phyloP scores from a whole-genome alignment of 352 stramenopile species.

The Phytophthora pluvialis region DNA sequence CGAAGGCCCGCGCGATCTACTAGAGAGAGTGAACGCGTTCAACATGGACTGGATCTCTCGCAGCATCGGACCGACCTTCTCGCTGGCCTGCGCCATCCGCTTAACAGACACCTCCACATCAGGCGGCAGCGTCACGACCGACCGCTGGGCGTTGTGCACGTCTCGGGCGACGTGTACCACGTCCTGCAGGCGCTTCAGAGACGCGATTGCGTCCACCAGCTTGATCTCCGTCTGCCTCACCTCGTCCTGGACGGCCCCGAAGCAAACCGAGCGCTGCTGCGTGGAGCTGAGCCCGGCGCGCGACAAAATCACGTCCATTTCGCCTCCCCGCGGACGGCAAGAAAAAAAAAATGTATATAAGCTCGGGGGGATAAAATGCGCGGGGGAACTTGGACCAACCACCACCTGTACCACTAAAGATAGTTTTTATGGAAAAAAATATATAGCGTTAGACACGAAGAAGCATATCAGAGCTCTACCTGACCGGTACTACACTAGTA shows the following conservation, averaged over 20 bases:
- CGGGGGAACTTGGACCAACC: too few species aligned
- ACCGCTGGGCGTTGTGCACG: conserved; percentile 15
- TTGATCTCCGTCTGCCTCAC: conserved; percentile 8
- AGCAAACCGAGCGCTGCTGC: conserved; percentile 19
- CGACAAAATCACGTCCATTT: conserved; percentile 19
- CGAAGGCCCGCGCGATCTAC: background rate
- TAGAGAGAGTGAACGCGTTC: conserved; percentile 7
- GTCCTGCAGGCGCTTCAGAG: conserved; percentile 16
- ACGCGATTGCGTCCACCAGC: conserved; percentile 13
- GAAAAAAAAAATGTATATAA: too few species aligned
- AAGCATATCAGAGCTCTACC: too few species aligned
- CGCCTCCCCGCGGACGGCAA: too few species aligned
- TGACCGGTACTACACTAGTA: too few species aligned
- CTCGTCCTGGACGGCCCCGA: conserved; percentile 21
- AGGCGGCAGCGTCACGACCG: conserved; percentile 1
- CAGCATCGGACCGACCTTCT: conserved; percentile 9
- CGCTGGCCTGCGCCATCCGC: background rate
- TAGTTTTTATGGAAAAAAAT: too few species aligned
- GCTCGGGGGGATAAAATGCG: too few species aligned
- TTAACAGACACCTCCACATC: conserved; percentile 6
- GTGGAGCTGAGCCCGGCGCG: conserved; percentile 14
- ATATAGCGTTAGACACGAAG: too few species aligned
- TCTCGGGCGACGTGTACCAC: conserved; percentile 19
- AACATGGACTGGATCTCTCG: conserved; percentile 13
- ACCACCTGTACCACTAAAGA: too few species aligned